Evolutionary conservation across 768 basidiomycete genomes (phyloP), one percentile per base, ranked within the genome.

Genomic region (Exsudoporus frostii): DNA sequence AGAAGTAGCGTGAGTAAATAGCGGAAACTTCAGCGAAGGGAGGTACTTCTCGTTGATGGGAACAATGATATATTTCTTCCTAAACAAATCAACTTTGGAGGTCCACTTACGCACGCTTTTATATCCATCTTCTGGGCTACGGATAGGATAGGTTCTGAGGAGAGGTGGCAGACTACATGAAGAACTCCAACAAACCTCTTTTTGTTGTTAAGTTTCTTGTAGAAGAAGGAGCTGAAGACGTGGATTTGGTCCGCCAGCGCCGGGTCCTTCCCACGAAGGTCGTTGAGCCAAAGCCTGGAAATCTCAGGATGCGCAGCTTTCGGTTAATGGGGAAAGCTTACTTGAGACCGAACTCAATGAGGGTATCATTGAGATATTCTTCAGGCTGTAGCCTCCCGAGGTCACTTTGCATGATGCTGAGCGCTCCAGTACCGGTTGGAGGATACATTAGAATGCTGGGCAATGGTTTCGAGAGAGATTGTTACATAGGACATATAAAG

Each of bases 181-280:
- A 59, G 32, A 36, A 6, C 5, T 8, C 50, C 27, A 24, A 65
- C 75, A 36, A 65, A 85, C 84, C 77, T 81, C 66, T 82, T 88
- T 58, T 37, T 71, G 48, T 79, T 70, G 49, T 79, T 86, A 25
- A 99, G 72, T 70, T 97, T 96, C 75, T 95, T 92, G 76, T 95
- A 98, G 71, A 99, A 98, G 73, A 98, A 99, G 0, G 95, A 95
- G 68, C 87, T 98, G 76, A 98, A 98, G 5, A 98, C 80, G 63
- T 98, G 87, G 1, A 95, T 77, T 59, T 90, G 79, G 3, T 84
- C 79, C 2, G 84, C 89, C 5, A 90, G 71, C 15, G 76, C 77
- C 2, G 86, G 85, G 55, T 86, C 65, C 33, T 63, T 71, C 34
- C 67, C 71, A 56, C 82, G 79, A 24, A 90, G 69, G 7, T 80